Evolutionary conservation across 805 yeast genomes (phyloP).

Genomic region (Metschnikowia baotianmanensis): DNA sequence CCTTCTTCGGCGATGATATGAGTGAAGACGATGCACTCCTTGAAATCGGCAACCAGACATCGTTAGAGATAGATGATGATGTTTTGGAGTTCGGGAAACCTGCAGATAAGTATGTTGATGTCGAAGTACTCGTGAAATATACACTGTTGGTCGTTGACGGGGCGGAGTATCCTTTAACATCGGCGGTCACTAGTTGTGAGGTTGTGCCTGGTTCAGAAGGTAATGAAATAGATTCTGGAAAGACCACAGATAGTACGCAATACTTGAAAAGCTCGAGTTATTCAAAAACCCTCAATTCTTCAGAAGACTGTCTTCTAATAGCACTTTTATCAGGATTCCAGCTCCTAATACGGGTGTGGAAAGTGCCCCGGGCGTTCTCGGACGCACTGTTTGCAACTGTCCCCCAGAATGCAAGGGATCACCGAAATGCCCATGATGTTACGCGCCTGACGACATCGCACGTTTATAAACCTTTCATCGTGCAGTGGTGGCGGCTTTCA

Average conservation of each 20-base stretch:
- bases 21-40: constrained; percentile 31
- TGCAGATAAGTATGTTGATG: constrained; percentile 5
- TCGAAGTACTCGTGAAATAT: constrained; percentile 31
- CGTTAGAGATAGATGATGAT: constrained; percentile 1
- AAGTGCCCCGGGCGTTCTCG: constrained; percentile 29
- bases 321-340: constrained; percentile 41
- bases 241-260: too few species aligned
- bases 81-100: constrained; percentile 6
- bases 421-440: constrained; percentile 10
- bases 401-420: constrained; percentile 20
- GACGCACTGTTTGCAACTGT: constrained; percentile 19
- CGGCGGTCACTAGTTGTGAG: constrained; percentile 33
- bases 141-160: constrained; percentile 33
- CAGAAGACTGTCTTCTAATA: constrained; percentile 39
- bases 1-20: constrained; percentile 37
- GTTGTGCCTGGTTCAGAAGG: constrained; percentile 19
- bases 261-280: too few species aligned
- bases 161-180: constrained; percentile 29
- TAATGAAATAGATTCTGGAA: too few species aligned
- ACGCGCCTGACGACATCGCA: too few species aligned
- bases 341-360: constrained; percentile 38
- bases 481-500: constrained; percentile 48
- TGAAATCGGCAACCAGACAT: constrained; percentile 7
- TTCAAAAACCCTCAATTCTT: too few species aligned
- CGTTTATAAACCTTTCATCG: constrained; percentile 42